Evolutionary conservation across 1,139 yeast genomes (phyloP), one percentile per base, ranked within the genome.

Genomic region (Suhomyces bokatorum): DNA sequence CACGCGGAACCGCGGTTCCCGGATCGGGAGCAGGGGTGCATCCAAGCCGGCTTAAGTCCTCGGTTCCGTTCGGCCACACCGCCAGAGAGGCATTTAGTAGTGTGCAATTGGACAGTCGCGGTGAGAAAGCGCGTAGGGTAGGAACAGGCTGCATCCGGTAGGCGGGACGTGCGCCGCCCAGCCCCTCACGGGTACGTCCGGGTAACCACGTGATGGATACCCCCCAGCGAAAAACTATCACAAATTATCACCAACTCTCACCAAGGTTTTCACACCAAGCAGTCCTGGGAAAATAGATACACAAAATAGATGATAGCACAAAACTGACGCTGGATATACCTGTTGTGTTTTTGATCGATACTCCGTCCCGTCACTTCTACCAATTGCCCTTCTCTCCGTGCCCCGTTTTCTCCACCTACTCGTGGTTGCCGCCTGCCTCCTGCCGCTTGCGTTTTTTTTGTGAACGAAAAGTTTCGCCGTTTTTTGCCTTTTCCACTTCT

Each of bases 231-330:
- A 27, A 27, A 35, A 26, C 32, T 26, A 22, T 24, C 38, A 27
- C 32, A 43, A 39, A 39, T 29, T 39, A 38, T 42, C 45, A 45
- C 36, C 48, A 45, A 42, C 39, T 27, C 40, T 35, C 39, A 32
- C 40, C 43, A 37, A 33, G 33, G 16, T 27, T 14, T 28, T 33
- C 31, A 35, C 28, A 26, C 35, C 42, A 37, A 43, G 29, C n/a
- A 27, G 17, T 24, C 36, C 22, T 37, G 42, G 45, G 43, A 45
- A 44, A 45, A 45, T 45, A 45, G 48, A 44, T 45, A 47, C 51
- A 47, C 52, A 49, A 49, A 47, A 47, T 47, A 44, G 40, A 49
- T 46, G 47, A 42, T 49, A 42, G 52, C 52, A 49, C 52, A 49
- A 49, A 49, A 49, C 48, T 46, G 49, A 46, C 32, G 35, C 26